A percentile compares a stretch with the other conserved stretches of the same genome.
These are phyloP conservation scores for carrot (Daucus carota) DNA, from an alignment of 129 eudicot species.

Conservation along the genomic window DH1_v3.0 NC_030381.2:35865501-35866000, in stretches of 20 bases:
- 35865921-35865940: neutral
- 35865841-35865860: neutral
- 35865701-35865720: too few species aligned
- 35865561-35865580: too few species aligned
- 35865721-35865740: neutral
- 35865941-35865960: neutral
- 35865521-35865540: too few species aligned
- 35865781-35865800: neutral
- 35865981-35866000: neutral
- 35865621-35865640: neutral
- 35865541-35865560: too few species aligned
- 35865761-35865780: neutral
- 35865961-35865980: neutral
- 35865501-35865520: too few species aligned
- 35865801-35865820: neutral
- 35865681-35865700: neutral
- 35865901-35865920: neutral
- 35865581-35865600: too few species aligned
- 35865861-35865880: neutral
- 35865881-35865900: neutral
- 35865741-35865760: neutral
- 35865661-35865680: too few species aligned
- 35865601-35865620: too few species aligned
- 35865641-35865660: neutral
- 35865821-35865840: neutral